Evolutionary conservation across 2,329 filamentous ascomycete genomes (phyloP).

Genomic region (Penicillium brasilianum): DNA sequence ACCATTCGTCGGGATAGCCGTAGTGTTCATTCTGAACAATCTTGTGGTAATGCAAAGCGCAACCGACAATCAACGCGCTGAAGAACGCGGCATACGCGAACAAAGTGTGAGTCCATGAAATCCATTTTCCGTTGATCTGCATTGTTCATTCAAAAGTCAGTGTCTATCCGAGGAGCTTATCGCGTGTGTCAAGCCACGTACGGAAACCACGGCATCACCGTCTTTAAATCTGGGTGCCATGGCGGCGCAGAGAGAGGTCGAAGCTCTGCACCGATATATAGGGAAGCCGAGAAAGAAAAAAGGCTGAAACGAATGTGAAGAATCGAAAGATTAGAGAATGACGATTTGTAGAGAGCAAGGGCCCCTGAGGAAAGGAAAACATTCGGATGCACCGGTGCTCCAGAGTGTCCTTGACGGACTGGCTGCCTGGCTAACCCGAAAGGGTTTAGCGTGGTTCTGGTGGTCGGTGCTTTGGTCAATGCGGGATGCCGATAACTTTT

Average conservation of each 20-base stretch:
- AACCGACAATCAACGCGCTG: slow-evolving; percentile 81
- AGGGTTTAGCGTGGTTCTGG: slow-evolving; percentile 26
- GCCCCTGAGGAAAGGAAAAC: slow-evolving; percentile 39
- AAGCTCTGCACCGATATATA: slow-evolving; percentile 24
- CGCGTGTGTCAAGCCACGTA: slow-evolving; percentile 44
- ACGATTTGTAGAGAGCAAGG: slow-evolving; percentile 30
- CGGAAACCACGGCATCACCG: slow-evolving; percentile 65
- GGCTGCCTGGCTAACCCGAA: slow-evolving; percentile 18
- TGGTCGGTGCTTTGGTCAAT: slow-evolving; percentile 29
- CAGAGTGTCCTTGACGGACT: slow-evolving; percentile 19
- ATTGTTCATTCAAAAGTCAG: slow-evolving; percentile 27
- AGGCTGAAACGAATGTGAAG: slow-evolving; percentile 18
- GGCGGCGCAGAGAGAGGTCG: slow-evolving; percentile 33
- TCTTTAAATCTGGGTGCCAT: slow-evolving; percentile 69
- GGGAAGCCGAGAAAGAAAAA: slow-evolving; percentile 6
- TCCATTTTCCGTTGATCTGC: slow-evolving; percentile 82
- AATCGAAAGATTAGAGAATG: slow-evolving; percentile 33
- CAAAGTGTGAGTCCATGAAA: slow-evolving; percentile 84
- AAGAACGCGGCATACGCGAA: slow-evolving; percentile 84
- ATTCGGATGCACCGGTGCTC: slow-evolving; percentile 32
- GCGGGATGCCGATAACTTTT: slow-evolving; percentile 43
- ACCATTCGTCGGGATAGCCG: slow-evolving; percentile 94
- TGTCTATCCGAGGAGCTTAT: slow-evolving; percentile 29
- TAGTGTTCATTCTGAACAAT: slow-evolving; percentile 98
- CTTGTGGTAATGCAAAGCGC: slow-evolving; percentile 87